Base-by-base conservation (phyloP, 768 basidiomycete genomes). In the Suillus cothurnatus region DNA sequence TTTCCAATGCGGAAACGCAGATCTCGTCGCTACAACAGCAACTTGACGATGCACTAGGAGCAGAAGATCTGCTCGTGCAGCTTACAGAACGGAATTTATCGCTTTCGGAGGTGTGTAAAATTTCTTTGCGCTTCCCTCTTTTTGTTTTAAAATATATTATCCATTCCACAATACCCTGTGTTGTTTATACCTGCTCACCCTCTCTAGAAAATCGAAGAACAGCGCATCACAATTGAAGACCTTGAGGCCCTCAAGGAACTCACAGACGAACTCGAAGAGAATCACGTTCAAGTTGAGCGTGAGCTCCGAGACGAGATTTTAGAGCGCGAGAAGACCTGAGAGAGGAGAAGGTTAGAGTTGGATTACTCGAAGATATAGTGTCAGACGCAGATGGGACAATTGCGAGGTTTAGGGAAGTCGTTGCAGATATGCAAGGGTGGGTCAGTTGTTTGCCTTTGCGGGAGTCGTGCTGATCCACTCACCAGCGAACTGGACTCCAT, bases 261-360 rank as follows among this genome's bases (percentile, higher is more conserved):
- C 57, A 94, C 91, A 63, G 97, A 99, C 67, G 97, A 99, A 78
- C 85, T 99, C 3, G 97, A 99, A 76, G 96, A 99, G 77, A 95
- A 94, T 71, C 97, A 99, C 68, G 74, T 93, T 3, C 97, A 97
- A 76, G 93, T 95, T 0, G 97, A 98, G 79, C 95, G 93, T 74
- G 86, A 89, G 28, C 77, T 99, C 64, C 89, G 95, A 71, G 93
- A 92, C 53, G 97, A 98, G 58, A 83, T 99, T 53, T 59, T 43
- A 41, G 58, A 59, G 19, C 58, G 58, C 26, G 58, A 59, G 39
- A 59, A 43, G 58, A 59, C 19, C 39, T 59, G 19, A 59, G 58
- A 28, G 58, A 59, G 12, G 58, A 59, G 39, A 59, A 43, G 26
- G 58, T 59, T 28, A 59, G 41, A 31, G 26, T 41, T 21, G 58